Evolutionary conservation across 1,139 yeast genomes (phyloP), one percentile per base, ranked within the genome.

Genomic region (Pneumocystis carinii): DNA sequence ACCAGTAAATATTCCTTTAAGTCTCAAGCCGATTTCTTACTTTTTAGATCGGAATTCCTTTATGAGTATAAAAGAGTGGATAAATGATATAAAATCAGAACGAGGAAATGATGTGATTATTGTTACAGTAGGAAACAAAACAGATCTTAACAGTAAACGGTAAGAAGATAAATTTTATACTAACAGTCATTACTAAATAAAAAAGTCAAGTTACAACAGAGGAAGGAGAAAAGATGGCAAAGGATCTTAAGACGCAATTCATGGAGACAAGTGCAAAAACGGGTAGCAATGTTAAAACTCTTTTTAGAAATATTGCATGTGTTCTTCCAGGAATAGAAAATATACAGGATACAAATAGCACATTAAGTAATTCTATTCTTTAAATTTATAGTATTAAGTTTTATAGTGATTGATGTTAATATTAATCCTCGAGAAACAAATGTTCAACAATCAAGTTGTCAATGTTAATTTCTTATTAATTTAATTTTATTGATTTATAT

Each of bases 241-340:
- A 88, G 71, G 81, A 81, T 62, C 77, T 88, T 68, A 90, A 88
- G 8, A 90, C 92, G 59, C 81, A 84, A 71, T 89, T 86, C 73
- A 84, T 92, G 73, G 98, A 92, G 72, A 92, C 98, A 2, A 86
- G 95, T 67, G 94, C 97, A 38, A 92, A 90, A 75, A 92, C 92
- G 62, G 96, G 96, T 59, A 87, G 90, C 73, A 92, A 92, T 71
- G 96, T 92, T 63, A 90, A 92, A 75, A 81, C 84, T 64, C 77
- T 92, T 68, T 92, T 92, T 76, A 88, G 90, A 72, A 87, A 86
- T 72, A 87, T 92, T 67, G 98, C 97, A 14, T 87, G 86, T 72
- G 83, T 89, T 64, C 79, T 92, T 68, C 97, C 97, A 1, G 97
- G 92, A 64, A 84, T 87, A 71, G 87, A 85, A 68, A 79, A 56